Evolutionary conservation across 352 stramenopile species (phyloP).

Genomic region (Globisporangium takayamanum): DNA sequence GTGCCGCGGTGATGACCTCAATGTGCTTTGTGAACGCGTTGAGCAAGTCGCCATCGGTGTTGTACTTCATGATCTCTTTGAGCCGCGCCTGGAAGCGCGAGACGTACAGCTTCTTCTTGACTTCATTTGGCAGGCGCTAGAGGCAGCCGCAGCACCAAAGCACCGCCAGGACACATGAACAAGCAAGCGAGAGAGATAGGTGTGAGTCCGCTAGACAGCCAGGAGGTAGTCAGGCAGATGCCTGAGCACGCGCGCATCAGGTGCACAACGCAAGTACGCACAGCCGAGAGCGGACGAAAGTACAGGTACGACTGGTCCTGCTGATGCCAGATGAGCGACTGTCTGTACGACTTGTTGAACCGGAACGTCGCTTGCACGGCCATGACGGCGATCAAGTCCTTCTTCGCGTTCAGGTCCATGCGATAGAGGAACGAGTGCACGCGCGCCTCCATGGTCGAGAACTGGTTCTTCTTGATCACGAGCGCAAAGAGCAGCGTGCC

Average conservation of each 20-base stretch:
- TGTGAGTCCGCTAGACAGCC: background rate
- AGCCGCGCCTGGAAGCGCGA: slow-evolving; percentile 58
- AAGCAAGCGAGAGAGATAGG: too few species aligned
- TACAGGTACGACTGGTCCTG: slow-evolving; percentile 38
- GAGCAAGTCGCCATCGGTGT: slow-evolving; percentile 60
- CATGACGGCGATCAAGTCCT: slow-evolving; percentile 56
- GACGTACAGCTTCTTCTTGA: slow-evolving; percentile 71
- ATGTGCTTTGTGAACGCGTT: slow-evolving; percentile 66
- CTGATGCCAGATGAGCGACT: slow-evolving; percentile 65
- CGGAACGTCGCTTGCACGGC: slow-evolving; percentile 62
- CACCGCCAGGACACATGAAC: too few species aligned
- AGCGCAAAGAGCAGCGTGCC: slow-evolving; percentile 47
- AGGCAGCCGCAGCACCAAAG: too few species aligned
- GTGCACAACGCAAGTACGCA: slow-evolving; percentile 11
- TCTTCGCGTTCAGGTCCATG: slow-evolving; percentile 55
- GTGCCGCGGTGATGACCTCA: slow-evolving; percentile 58
- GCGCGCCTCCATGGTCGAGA: slow-evolving; percentile 55
- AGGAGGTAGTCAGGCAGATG: background rate
- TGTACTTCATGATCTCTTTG: slow-evolving; percentile 76
- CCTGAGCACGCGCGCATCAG: too few species aligned
- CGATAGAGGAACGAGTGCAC: slow-evolving; percentile 61
- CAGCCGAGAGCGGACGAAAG: slow-evolving; percentile 51
- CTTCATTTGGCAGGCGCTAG: slow-evolving; percentile 60
- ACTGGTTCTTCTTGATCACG: slow-evolving; percentile 56
- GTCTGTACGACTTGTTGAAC: slow-evolving; percentile 57